A percentile compares a stretch with the other conserved stretches of the same genome.
Evolutionary conservation across 2,329 filamentous ascomycete species (phyloP).

Genomic region (Leptographium wingfieldii): DNA sequence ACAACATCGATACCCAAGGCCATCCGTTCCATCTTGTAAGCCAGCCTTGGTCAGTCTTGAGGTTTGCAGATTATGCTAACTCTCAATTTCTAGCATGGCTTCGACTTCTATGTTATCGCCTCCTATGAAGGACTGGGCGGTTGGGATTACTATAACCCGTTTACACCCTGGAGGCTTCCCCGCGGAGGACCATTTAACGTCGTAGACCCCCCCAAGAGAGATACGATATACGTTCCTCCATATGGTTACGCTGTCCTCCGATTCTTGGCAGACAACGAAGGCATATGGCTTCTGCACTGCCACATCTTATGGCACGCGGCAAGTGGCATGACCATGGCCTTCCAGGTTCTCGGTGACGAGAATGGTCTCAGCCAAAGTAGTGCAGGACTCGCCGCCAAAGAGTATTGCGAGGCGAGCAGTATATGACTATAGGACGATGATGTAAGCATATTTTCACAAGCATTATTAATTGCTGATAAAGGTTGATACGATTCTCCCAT

Average conservation of each 20-base stretch:
- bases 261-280: constrained; percentile 14
- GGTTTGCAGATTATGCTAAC: background rate
- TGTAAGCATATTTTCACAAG: background rate
- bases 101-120: constrained; percentile 15
- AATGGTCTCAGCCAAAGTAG: constrained; percentile 7
- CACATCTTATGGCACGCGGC: constrained; percentile 16
- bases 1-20: constrained; percentile 16
- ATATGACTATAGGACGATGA: background rate
- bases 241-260: constrained; percentile 13
- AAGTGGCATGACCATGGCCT: constrained; percentile 16
- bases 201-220: constrained; percentile 10
- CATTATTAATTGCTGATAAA: too few relatives aligned
- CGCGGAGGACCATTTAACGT: constrained; percentile 12
- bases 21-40: constrained; percentile 16
- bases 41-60: background rate
- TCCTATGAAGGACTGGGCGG: constrained; percentile 12
- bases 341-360: constrained; percentile 13
- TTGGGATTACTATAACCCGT: constrained; percentile 18
- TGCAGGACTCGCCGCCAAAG: constrained; percentile 1
- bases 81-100: constrained; percentile 11
- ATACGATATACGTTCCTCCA: constrained; percentile 15
- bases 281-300: constrained; percentile 15
- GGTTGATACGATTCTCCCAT: too few relatives aligned
- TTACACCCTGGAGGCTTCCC: constrained; percentile 7
- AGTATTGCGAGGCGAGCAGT: constrained; percentile 4